phyloP scores from a whole-genome alignment of 176 grass and related monocot species.

The Alopecurus myosuroides region DNA sequence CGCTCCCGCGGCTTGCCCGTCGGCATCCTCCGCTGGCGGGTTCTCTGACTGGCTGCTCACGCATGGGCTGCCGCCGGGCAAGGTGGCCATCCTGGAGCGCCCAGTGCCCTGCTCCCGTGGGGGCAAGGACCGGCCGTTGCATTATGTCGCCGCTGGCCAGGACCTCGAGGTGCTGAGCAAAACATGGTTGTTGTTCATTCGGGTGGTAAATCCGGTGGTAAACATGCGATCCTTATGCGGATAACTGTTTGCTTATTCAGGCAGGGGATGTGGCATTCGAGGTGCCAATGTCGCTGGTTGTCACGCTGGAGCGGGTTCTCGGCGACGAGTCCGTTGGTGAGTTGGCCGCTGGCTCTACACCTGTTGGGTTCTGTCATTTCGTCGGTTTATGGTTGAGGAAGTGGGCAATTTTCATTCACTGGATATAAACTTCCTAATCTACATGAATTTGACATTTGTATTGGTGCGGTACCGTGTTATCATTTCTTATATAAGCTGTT shows the following conservation, averaged over 20 bases:
- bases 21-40: slow-evolving; percentile 30
- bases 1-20: slow-evolving; percentile 23
- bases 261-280: slow-evolving; percentile 82
- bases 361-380: background rate
- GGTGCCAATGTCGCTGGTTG: slow-evolving; percentile 81
- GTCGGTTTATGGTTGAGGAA: background rate
- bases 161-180: slow-evolving; percentile 51
- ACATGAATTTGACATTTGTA: slow-evolving; percentile 12
- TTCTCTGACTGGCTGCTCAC: slow-evolving; percentile 65
- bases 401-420: background rate
- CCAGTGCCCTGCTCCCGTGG: slow-evolving; percentile 48
- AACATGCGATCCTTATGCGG: slow-evolving; percentile 2
- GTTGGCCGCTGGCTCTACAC: background rate
- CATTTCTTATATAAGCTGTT: background rate
- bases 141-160: slow-evolving; percentile 61
- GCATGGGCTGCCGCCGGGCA: slow-evolving; percentile 56
- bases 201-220: background rate
- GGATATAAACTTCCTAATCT: background rate
- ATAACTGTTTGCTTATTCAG: slow-evolving; percentile 31
- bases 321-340: slow-evolving; percentile 92
- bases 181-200: background rate
- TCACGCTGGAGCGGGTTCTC: slow-evolving; percentile 84
- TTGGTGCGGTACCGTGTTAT: background rate
- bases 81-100: slow-evolving; percentile 69
- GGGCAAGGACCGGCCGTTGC: slow-evolving; percentile 58